phyloP scores from a whole-genome alignment of 192 early-diverging fungal species.

The Linderina pennispora region DNA sequence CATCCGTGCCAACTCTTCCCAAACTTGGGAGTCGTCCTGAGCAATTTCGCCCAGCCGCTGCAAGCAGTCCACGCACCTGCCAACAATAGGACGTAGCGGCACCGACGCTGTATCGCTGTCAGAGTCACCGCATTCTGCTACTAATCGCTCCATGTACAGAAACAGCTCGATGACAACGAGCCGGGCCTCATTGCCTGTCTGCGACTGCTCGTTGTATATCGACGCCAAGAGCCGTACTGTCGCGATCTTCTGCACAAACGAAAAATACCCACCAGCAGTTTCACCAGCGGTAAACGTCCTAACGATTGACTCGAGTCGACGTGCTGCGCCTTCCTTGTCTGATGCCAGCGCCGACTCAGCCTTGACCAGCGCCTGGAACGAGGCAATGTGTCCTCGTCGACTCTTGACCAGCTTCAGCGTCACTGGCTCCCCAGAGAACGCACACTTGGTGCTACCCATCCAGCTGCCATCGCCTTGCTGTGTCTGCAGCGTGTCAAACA shows the following conservation, averaged over 20 bases:
- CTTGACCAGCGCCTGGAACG: conserved; percentile 6
- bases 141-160: conserved; percentile 16
- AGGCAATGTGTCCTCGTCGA: conserved; percentile 8
- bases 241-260: conserved; percentile 20
- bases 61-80: conserved; percentile 10
- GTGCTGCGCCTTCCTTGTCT: conserved; percentile 2
- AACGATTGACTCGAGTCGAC: background rate
- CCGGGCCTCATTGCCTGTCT: background rate
- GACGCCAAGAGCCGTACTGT: conserved; percentile 18
- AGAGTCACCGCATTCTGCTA: too few species aligned
- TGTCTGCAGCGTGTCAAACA: too few species aligned
- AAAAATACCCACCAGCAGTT: background rate
- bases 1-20: too few species aligned
- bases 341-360: conserved; percentile 9
- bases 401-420: conserved; percentile 7
- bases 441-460: conserved; percentile 9
- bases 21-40: too few species aligned
- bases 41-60: conserved; percentile 3
- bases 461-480: too few species aligned
- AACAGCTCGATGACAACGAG: conserved; percentile 18
- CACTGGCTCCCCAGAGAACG: conserved; percentile 16
- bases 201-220: conserved; percentile 1
- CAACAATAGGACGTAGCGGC: conserved; percentile 6
- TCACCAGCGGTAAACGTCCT: conserved; percentile 2
- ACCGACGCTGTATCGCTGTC: too few species aligned